These are phyloP conservation scores for Botryotinia globosa DNA, from an alignment of 2,329 filamentous ascomycete species.

Conservation along the genomic window DNA sequence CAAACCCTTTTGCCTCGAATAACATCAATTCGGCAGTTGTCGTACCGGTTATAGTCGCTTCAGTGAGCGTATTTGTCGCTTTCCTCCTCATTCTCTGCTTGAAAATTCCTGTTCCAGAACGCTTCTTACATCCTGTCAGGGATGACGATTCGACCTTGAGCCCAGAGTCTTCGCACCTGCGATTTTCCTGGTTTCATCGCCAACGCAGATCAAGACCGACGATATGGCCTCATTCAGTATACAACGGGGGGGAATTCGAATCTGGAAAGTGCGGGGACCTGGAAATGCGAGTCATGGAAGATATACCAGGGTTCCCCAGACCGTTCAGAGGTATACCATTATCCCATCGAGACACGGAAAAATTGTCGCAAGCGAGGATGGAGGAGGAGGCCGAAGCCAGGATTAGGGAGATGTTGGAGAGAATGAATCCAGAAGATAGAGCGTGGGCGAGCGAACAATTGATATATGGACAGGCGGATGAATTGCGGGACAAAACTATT, in stretches of 20 bases:
- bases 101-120: constrained; percentile 8
- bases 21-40: constrained; percentile 12
- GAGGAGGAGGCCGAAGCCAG: constrained; percentile 18
- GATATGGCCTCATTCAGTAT: constrained; percentile 19
- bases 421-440: constrained; percentile 19
- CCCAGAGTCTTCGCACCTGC: background rate
- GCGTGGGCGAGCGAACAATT: constrained; percentile 20
- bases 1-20: constrained; percentile 3
- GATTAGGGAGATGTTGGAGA: constrained; percentile 19
- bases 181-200: constrained; percentile 14
- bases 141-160: constrained; percentile 10
- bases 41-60: constrained; percentile 17
- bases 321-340: background rate
- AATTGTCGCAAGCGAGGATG: constrained; percentile 17
- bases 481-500: constrained; percentile 17
- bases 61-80: constrained; percentile 17
- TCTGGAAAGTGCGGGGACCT: constrained; percentile 1
- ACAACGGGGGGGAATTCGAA: constrained; percentile 10
- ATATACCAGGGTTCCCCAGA: constrained; percentile 10
- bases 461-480: constrained; percentile 17
- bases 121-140: constrained; percentile 1
- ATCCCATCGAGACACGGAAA: constrained; percentile 9
- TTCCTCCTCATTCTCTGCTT: constrained; percentile 16
- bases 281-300: constrained; percentile 18
- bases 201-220: background rate